Percentiles rank a stretch among this genome's conserved stretches.
phyloP scores from a whole-genome alignment of 2,329 filamentous ascomycete genomes.

The Ciborinia camelliae region DNA sequence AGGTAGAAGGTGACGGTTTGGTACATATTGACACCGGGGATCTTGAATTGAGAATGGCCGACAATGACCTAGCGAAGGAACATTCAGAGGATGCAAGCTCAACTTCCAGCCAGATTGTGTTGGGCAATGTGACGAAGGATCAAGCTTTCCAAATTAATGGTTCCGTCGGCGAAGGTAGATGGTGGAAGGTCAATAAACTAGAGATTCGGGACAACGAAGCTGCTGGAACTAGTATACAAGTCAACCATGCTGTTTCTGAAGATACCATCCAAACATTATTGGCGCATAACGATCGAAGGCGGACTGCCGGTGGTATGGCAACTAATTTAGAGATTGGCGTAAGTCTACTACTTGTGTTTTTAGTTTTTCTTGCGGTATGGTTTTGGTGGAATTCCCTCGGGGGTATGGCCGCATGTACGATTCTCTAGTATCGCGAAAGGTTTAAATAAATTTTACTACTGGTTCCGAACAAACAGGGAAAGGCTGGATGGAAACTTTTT shows the following conservation, averaged over 20 bases:
- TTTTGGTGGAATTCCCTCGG: too few relatives aligned
- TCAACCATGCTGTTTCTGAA: slow-evolving; percentile 9
- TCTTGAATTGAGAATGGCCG: background rate
- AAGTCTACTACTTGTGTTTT: too few relatives aligned
- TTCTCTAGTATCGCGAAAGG: too few relatives aligned
- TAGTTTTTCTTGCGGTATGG: too few relatives aligned
- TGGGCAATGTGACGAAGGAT: background rate
- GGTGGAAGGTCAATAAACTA: background rate
- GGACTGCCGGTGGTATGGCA: too few relatives aligned
- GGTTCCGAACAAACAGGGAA: too few relatives aligned
- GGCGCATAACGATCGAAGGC: background rate
- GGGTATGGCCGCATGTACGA: too few relatives aligned
- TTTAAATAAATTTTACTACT: too few relatives aligned
- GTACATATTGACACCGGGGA: background rate
- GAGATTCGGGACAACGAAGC: background rate
- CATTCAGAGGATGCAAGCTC: background rate
- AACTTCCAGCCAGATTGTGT: background rate
- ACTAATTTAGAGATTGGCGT: background rate
- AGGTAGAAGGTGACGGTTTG: background rate
- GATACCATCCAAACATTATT: background rate
- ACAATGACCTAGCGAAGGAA: background rate
- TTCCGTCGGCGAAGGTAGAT: background rate
- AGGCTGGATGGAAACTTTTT: too few relatives aligned
- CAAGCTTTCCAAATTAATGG: background rate
- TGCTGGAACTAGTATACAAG: background rate